Evolutionary conservation across 768 basidiomycete species (phyloP).

Genomic region (Auricularia auricula-judae): DNA sequence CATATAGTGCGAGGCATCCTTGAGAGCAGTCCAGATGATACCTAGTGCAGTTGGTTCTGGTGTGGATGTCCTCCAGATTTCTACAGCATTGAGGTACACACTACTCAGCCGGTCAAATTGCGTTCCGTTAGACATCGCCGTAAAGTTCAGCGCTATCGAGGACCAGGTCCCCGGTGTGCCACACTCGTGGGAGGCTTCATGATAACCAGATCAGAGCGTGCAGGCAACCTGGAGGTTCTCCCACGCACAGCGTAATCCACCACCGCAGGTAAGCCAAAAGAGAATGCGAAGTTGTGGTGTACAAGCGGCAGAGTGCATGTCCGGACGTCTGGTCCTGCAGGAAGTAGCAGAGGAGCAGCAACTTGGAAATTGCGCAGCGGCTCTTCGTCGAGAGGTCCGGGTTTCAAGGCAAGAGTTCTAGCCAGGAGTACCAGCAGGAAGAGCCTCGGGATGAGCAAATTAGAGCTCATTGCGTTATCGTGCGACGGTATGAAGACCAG

Average conservation of each 20-base stretch:
- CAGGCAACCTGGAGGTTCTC: no score
- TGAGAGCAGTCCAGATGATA: constrained; percentile 6
- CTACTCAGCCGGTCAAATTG: constrained; percentile 6
- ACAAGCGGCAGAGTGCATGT: neutral
- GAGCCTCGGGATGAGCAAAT: no score
- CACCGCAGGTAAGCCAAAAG: constrained; percentile 5
- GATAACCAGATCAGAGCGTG: no score
- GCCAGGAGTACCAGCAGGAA: no score
- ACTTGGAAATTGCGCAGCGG: constrained; percentile 5
- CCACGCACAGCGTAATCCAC: neutral
- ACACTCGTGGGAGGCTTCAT: constrained; percentile 5
- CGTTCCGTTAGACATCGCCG: neutral
- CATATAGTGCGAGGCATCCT: constrained; percentile 6
- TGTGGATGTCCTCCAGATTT: constrained; percentile 8
- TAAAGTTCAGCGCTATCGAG: constrained; percentile 3
- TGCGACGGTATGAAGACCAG: no score
- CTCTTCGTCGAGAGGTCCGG: neutral
- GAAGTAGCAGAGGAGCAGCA: neutral
- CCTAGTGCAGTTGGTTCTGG: constrained; percentile 7
- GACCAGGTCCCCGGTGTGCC: constrained; percentile 6
- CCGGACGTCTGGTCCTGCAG: neutral
- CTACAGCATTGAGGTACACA: neutral
- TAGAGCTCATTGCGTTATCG: no score
- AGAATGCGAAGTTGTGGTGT: constrained; percentile 5
- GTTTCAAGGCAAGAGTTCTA: no score